phyloP scores from a whole-genome alignment of 441 rosid species.

The Eruca vesicaria region DNA sequence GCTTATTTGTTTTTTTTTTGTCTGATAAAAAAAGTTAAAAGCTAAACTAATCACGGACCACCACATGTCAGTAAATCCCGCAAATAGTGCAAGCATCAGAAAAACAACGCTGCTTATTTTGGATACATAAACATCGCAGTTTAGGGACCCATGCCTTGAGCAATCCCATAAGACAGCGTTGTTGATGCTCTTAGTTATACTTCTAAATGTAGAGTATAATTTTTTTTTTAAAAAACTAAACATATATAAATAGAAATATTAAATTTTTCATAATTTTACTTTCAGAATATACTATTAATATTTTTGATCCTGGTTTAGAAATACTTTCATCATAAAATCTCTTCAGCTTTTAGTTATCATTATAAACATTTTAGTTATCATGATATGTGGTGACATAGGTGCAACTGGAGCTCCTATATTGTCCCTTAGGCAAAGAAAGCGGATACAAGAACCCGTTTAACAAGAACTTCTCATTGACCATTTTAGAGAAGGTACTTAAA shows the following conservation, averaged over 20 bases:
- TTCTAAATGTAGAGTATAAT: background rate
- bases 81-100: too few species aligned
- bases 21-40: too few species aligned
- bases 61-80: too few species aligned
- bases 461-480: conserved; percentile 43
- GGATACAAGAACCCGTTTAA: conserved; percentile 57
- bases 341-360: background rate
- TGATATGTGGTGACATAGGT: conserved; percentile 42
- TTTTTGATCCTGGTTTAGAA: background rate
- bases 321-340: background rate
- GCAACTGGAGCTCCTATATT: conserved; percentile 64
- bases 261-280: too few species aligned
- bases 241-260: background rate
- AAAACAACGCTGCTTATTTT: too few species aligned
- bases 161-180: too few species aligned
- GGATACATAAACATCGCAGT: too few species aligned
- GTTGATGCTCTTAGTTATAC: background rate
- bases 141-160: too few species aligned
- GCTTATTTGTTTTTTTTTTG: too few species aligned
- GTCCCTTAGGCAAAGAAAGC: conserved; percentile 66
- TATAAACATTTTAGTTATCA: background rate
- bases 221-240: background rate
- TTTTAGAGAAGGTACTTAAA: background rate
- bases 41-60: too few species aligned
- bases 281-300: background rate